Conservation (phyloP, 352 stramenopile species). For the Blastocystis sp. region DNA sequence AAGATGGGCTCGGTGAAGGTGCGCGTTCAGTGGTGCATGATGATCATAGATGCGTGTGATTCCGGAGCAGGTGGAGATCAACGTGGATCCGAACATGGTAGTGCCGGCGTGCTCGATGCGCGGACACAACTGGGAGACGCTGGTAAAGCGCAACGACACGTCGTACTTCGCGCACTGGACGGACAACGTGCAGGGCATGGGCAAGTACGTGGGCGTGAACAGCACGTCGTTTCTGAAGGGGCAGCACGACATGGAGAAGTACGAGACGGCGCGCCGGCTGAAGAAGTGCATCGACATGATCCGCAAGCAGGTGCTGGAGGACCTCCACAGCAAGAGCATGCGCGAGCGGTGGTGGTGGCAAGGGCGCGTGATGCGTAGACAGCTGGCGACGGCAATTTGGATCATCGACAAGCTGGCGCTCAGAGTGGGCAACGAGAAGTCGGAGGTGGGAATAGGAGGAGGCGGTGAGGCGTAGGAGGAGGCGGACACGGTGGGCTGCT, state of each 20-base stretch:
- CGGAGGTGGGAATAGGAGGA: too few species aligned
- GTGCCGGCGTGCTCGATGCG: conserved; percentile 85
- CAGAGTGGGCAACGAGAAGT: conserved; percentile 98
- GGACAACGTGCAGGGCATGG: conserved; percentile 90
- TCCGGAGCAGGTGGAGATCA: conserved; percentile 93
- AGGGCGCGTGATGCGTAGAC: conserved; percentile 83
- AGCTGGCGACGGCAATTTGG: conserved; percentile 97
- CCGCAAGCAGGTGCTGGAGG: conserved; percentile 84
- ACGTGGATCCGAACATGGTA: conserved; percentile 86
- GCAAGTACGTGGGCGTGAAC: conserved; percentile 85
- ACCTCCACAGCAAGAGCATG: conserved; percentile 76
- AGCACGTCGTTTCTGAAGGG: conserved; percentile 97
- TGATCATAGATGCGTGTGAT: conserved; percentile 70
- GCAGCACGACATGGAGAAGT: conserved; percentile 96
- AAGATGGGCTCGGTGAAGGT: conserved; percentile 97
- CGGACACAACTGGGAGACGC: conserved; percentile 90
- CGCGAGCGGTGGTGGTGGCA: conserved; percentile 76
- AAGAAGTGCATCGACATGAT: conserved; percentile 95
- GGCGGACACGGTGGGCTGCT: conserved; percentile 98
- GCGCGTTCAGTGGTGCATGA: background rate
- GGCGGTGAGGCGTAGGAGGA: conserved; percentile 75
- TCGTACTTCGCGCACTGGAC: conserved; percentile 90
- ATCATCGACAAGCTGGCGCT: conserved; percentile 98
- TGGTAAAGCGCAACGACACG: conserved; percentile 88
- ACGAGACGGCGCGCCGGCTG: conserved; percentile 93